Evolutionary conservation across 768 basidiomycete species (phyloP).

Genomic region (Calocybe cyanea): DNA sequence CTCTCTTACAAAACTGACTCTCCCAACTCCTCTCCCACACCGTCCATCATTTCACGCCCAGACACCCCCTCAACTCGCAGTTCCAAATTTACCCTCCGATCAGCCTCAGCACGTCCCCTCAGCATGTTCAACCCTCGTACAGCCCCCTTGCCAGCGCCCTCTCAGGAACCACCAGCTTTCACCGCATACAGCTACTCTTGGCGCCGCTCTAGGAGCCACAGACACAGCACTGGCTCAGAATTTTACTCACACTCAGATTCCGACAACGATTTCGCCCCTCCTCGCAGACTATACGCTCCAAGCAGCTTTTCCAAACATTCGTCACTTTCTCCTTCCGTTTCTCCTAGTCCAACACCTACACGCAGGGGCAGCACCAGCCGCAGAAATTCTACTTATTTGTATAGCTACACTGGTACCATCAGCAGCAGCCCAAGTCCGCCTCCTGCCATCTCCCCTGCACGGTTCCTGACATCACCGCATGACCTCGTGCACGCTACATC

Average conservation of each 20-base stretch:
- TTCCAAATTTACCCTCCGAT: constrained; percentile 5
- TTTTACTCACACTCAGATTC: constrained; percentile 5
- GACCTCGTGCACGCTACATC: constrained; percentile 60
- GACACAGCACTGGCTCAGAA: constrained; percentile 7
- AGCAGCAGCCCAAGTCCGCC: constrained; percentile 10
- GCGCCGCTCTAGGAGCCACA: constrained; percentile 33
- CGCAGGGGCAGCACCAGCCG: too few relatives aligned
- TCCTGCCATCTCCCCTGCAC: not conserved
- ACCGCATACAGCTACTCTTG: constrained; percentile 46
- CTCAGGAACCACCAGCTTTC: constrained; percentile 41
- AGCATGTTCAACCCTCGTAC: constrained; percentile 33
- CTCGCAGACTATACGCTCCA: constrained; percentile 23
- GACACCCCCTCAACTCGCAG: not conserved
- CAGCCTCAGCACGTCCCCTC: constrained; percentile 19
- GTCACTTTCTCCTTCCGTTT: constrained; percentile 14
- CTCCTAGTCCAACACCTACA: constrained; percentile 14
- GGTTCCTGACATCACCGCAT: constrained; percentile 29
- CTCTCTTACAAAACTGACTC: constrained; percentile 41
- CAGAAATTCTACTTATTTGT: too few relatives aligned
- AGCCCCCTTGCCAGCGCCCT: constrained; percentile 39
- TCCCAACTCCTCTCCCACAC: constrained; percentile 10
- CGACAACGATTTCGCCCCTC: constrained; percentile 9
- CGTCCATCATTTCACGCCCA: constrained; percentile 3
- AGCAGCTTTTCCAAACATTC: constrained; percentile 41
- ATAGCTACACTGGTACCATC: too few relatives aligned